phyloP scores from a whole-genome alignment of 192 early-diverging fungal species.

The Linnemannia elongata region DNA sequence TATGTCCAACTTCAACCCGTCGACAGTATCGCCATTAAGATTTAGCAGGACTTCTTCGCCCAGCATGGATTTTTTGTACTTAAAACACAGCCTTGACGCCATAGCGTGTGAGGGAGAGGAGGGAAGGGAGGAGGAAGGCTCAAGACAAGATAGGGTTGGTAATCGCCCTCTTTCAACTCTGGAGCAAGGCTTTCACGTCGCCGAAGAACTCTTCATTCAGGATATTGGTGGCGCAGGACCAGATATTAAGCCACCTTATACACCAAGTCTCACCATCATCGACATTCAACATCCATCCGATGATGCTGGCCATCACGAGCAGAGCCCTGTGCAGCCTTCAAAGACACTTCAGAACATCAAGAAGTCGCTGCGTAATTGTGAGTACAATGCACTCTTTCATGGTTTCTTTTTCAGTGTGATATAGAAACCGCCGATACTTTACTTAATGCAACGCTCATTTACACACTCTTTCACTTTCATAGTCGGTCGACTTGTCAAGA shows the following conservation, averaged over 20 bases:
- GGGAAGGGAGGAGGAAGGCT: not conserved
- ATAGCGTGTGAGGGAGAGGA: not conserved
- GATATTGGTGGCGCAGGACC: no score
- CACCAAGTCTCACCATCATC: not conserved
- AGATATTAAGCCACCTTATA: no score
- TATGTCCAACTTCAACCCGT: not conserved
- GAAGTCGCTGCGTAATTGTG: not conserved
- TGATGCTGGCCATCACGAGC: not conserved
- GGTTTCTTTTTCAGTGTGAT: not conserved
- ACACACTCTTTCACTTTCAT: not conserved
- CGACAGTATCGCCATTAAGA: not conserved
- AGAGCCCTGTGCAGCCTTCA: not conserved
- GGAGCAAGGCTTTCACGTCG: not conserved
- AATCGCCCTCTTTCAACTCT: no score
- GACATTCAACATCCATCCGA: not conserved
- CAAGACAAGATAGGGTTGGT: not conserved
- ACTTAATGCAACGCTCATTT: not conserved
- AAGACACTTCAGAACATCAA: not conserved
- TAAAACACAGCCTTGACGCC: not conserved
- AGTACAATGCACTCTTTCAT: not conserved
- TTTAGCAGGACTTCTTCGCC: not conserved
- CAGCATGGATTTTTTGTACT: not conserved
- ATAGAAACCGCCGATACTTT: no score
- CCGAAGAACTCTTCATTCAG: no score
- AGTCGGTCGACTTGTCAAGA: not conserved